Evolutionary conservation across 306 rosid genomes (phyloP), one percentile per base, ranked within the genome.

Genomic region (Quercus bicolor): DNA sequence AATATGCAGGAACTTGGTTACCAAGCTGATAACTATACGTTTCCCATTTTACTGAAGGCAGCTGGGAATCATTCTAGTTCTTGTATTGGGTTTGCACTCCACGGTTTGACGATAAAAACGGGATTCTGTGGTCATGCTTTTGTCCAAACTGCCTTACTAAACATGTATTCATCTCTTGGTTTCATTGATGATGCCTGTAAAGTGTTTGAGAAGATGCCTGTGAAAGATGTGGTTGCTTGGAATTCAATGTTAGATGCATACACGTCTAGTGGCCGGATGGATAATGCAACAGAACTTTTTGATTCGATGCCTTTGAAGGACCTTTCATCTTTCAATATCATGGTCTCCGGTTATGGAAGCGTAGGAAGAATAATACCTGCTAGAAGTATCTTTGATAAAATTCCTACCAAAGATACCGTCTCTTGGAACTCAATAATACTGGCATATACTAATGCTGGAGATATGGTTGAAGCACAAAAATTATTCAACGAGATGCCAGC

Each of bases 401-500:
- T 76, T 70, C 79, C 76, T 21, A 75, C 34, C 10, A 79, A 77
- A 77, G 84, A 79, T 54, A 15, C 43, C 4, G 78, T 79, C 31
- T 76, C 84, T 11, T 83, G 86, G 86, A 83, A 83, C 80, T 74
- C 81, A 12, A 75, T 83, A 75, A 83, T 83, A 43, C 37, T 56
- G 71, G 81, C 81, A 9, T 79, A 73, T 70, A 56, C 26, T 55
- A 76, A 70, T 43, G 72, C 75, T 2, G 76, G 86, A 20, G 74
- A 79, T 20, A 31, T 75, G 65, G 76, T 23, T 56, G 84, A 64
- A 75, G 86, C 81, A 21, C 18, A 18, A 26, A 34, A 16, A 4
- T 23, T 83, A 56, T 75, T 83, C 28, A 68, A 70, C 64, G 68
- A 57, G 45, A 55, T 77, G 53, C 78, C 81, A 3, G 8, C 26